A percentile compares a stretch with the other conserved stretches of the same genome.
phyloP scores from a whole-genome alignment of 495 filamentous ascomycete genomes.

The Xylaria scruposa region DNA sequence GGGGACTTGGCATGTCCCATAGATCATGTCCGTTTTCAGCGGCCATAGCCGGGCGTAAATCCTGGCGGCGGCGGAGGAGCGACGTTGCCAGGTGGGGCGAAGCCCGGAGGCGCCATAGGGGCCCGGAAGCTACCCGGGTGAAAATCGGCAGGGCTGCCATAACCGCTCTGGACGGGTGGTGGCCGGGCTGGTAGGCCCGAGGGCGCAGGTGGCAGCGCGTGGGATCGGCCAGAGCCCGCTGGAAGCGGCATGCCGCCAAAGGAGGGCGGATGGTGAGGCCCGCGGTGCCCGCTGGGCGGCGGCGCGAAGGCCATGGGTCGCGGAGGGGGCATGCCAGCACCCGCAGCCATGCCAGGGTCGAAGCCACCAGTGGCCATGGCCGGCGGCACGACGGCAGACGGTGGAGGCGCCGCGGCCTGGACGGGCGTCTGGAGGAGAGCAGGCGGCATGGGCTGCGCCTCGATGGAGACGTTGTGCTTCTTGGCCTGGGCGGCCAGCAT shows the following conservation, averaged over 20 bases:
- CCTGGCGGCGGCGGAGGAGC: conserved; percentile 54
- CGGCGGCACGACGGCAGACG: conserved; percentile 36
- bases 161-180: conserved; percentile 77
- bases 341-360: conserved; percentile 35
- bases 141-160: conserved; percentile 77
- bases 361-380: conserved; percentile 41
- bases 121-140: conserved; percentile 51
- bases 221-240: conserved; percentile 36
- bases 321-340: conserved; percentile 36
- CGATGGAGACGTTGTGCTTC: conserved; percentile 87
- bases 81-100: conserved; percentile 61
- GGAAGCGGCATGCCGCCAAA: conserved; percentile 37
- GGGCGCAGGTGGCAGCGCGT: conserved; percentile 65
- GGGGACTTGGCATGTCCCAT: background rate
- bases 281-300: conserved; percentile 52
- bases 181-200: conserved; percentile 80
- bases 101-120: conserved; percentile 56
- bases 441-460: conserved; percentile 66
- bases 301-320: conserved; percentile 41
- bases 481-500: conserved; percentile 91
- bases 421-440: conserved; percentile 53
- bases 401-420: conserved; percentile 39
- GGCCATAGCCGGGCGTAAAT: conserved; percentile 50
- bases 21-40: conserved; percentile 27
- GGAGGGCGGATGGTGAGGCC: conserved; percentile 46